phyloP scores from a whole-genome alignment of 345 rosid species.

The Hirschfeldia incana region DNA sequence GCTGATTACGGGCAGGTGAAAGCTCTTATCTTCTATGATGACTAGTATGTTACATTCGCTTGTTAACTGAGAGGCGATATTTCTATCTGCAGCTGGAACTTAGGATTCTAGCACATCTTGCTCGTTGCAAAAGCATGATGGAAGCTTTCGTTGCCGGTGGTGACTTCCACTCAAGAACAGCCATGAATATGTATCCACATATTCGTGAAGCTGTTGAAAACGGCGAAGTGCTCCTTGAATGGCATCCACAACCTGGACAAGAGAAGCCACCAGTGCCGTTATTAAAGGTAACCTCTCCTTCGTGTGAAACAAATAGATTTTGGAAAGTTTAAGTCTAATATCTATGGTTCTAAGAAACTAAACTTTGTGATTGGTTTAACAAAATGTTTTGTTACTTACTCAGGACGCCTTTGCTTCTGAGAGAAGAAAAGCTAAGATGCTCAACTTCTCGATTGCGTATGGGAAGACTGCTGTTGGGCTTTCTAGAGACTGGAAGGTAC shows the following conservation, averaged over 20 bases:
- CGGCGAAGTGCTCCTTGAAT: constrained; percentile 80
- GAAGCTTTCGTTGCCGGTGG: constrained; percentile 97
- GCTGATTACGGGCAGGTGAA: constrained; percentile 98
- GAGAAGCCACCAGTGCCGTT: constrained; percentile 94
- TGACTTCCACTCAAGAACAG: constrained; percentile 97
- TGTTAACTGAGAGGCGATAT: constrained; percentile 3
- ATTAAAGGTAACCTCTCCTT: constrained; percentile 51
- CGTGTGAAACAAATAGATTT: neutral
- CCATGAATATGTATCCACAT: constrained; percentile 96
- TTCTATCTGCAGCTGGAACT: constrained; percentile 75
- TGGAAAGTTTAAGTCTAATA: neutral
- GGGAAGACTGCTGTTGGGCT: constrained; percentile 92
- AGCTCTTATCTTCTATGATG: constrained; percentile 1
- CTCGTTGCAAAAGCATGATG: constrained; percentile 92
- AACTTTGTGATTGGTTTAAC: neutral
- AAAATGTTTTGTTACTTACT: constrained; percentile 1
- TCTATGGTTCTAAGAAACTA: neutral
- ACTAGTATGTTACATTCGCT: neutral
- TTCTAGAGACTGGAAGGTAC: constrained; percentile 95
- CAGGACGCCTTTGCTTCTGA: constrained; percentile 86
- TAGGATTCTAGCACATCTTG: constrained; percentile 94
- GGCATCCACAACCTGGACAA: constrained; percentile 90
- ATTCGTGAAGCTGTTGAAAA: constrained; percentile 77
- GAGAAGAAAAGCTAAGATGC: constrained; percentile 95
- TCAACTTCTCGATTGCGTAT: constrained; percentile 96